Conservation (phyloP, 1,139 yeast genomes). For the Sugiyamaella novakii region DNA sequence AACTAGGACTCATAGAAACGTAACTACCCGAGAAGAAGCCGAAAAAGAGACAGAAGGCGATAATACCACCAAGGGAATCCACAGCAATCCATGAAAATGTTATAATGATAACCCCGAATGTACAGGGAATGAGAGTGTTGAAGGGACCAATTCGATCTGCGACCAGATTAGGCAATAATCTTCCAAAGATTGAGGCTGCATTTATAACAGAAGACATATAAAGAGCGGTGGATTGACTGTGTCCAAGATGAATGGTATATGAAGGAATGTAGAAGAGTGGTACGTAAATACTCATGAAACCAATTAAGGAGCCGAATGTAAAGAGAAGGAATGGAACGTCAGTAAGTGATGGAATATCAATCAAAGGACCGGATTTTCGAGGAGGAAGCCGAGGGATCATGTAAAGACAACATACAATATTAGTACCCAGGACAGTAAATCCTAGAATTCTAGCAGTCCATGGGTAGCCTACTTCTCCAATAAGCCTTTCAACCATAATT, state of each 20-base stretch:
- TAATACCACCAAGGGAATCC: slow-evolving; percentile 50
- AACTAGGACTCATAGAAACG: slow-evolving; percentile 48
- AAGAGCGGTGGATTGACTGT: slow-evolving; percentile 28
- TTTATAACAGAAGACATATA: slow-evolving; percentile 51
- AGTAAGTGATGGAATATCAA: slow-evolving; percentile 36
- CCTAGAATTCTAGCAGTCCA: slow-evolving; percentile 42
- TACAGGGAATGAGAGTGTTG: slow-evolving; percentile 44
- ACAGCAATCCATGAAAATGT: slow-evolving; percentile 45
- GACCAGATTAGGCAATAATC: slow-evolving; percentile 51
- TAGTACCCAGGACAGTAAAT: slow-evolving; percentile 35
- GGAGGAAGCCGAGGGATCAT: slow-evolving; percentile 37
- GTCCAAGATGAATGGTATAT: slow-evolving; percentile 34
- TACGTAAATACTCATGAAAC: slow-evolving; percentile 39
- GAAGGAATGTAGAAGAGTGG: slow-evolving; percentile 41
- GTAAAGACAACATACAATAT: slow-evolving; percentile 27
- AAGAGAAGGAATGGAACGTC: slow-evolving; percentile 38
- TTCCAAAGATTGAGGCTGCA: slow-evolving; percentile 52
- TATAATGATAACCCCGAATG: slow-evolving; percentile 27
- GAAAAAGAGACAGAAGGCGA: slow-evolving; percentile 45
- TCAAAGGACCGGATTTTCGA: slow-evolving; percentile 32
- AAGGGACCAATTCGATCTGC: slow-evolving; percentile 52
- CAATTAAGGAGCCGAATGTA: slow-evolving; percentile 35
- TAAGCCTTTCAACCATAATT: slow-evolving; percentile 35
- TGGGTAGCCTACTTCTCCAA: slow-evolving; percentile 39
- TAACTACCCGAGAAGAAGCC: slow-evolving; percentile 54